Base-by-base conservation (phyloP, 1,284 basidiomycete genomes). In the Ustilago curta region DNA sequence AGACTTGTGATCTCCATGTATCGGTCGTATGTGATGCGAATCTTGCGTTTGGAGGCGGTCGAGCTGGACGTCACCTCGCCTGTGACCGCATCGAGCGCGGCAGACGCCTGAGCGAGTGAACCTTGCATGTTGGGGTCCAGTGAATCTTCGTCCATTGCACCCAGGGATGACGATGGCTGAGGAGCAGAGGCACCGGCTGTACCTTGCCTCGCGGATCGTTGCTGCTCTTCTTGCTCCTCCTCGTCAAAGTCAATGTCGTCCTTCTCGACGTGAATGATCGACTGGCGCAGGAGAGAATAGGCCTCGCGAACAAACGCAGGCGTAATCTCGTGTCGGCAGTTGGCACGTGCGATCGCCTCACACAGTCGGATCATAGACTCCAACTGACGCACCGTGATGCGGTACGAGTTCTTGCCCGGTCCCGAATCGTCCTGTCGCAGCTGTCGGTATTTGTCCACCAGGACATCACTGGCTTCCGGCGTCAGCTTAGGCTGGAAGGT, bases 191-290 rank as follows among this genome's bases (percentile, higher is more conserved):
- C 27, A 6, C 44, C 54, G 0, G 51, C 44, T 3, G 55, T 37
- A 32, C 58, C 25, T 9, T 40, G 39, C 19, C 43, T 19, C 39
- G 42, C 88, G 47, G n/a, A 59, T 50, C 29, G 52, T 37, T 70
- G 90, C 60, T 89, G 88, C 2, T 90, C 88, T 58, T 74, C 60
- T 35, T 78, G 72, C 18, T 95, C 94, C 82, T 97, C 95, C 71
- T 97, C 94, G 82, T 98, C 96, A 82, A 99, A 93, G 84, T 95
- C 94, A 82, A 99, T 92, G 80, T 99, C 96, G 83, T 99, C 97
- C 86, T 98, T 95, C 85, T 99, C 97, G 73, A 99, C 96, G 82
- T 99, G 97, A 80, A 99, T 98, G 86, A 99, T 99, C 3, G 95
- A 98, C 85, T 98, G 95, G 39, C 93, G 90, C 21, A 99, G 88